Conservation (phyloP, 371 early-diverging fungal genomes). For the Dinochytrium kinnereticum region DNA sequence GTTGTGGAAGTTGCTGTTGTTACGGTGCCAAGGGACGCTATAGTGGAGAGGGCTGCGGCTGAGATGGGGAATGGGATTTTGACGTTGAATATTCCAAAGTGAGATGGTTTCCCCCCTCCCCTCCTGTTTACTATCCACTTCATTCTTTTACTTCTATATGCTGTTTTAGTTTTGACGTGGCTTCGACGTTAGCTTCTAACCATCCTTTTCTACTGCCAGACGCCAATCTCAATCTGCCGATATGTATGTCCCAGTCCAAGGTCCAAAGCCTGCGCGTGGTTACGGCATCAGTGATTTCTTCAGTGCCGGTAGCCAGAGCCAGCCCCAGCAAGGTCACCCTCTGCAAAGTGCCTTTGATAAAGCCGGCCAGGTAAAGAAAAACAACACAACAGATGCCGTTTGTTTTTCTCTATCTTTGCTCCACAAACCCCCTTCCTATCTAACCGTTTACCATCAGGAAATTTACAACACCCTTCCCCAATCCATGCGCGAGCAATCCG, state of each 20-base stretch:
- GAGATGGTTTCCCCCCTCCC: background rate
- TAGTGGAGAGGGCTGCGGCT: background rate
- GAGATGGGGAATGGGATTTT: slow-evolving; percentile 3
- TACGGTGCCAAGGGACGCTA: slow-evolving; percentile 7
- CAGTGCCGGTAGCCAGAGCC: background rate
- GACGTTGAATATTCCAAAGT: slow-evolving; percentile 10
- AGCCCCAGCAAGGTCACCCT: background rate
- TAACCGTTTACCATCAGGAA: background rate
- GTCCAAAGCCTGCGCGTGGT: background rate
- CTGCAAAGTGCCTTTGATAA: too few relatives aligned
- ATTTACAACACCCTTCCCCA: slow-evolving; percentile 5
- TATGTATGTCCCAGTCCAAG: background rate
- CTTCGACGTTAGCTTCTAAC: background rate
- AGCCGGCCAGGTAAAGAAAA: too few relatives aligned
- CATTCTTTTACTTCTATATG: background rate
- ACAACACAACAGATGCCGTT: too few relatives aligned
- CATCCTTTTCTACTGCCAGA: background rate
- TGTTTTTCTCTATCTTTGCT: background rate
- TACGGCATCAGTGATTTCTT: background rate
- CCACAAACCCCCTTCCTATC: background rate
- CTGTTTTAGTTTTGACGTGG: background rate
- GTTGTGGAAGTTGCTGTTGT: background rate
- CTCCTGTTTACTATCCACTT: background rate
- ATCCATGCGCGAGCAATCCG: background rate
- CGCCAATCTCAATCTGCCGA: background rate